These are phyloP conservation scores for Olyra latifolia DNA, from an alignment of 176 grass and related monocot species.

Conservation along the genomic window DNA sequence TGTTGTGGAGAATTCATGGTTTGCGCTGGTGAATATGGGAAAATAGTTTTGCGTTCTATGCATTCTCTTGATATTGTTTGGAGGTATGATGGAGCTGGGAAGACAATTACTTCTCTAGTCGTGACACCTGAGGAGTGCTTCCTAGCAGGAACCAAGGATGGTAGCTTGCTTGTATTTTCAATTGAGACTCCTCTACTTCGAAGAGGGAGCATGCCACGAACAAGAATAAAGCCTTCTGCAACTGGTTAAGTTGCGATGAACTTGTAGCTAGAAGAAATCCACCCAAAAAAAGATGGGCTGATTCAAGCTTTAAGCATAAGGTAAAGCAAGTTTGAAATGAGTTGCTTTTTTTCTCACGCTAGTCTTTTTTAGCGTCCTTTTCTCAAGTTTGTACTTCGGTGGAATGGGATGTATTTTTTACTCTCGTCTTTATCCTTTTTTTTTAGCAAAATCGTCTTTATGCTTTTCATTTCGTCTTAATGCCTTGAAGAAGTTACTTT, in stretches of 20 bases:
- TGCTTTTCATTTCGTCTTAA: background rate
- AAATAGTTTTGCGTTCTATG: conserved; percentile 82
- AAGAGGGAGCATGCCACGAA: conserved; percentile 50
- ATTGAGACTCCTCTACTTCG: conserved; percentile 75
- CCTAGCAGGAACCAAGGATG: conserved; percentile 89
- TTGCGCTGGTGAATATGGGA: conserved; percentile 77
- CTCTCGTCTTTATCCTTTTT: too few species aligned
- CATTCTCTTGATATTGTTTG: conserved; percentile 86
- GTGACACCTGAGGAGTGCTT: conserved; percentile 94
- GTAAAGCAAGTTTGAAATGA: conserved; percentile 13
- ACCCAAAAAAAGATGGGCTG: background rate
- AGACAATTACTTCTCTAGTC: conserved; percentile 75
- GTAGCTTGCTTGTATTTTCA: conserved; percentile 80
- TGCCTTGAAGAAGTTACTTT: background rate
- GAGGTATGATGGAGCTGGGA: conserved; percentile 77
- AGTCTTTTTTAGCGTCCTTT: background rate
- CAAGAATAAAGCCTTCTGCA: conserved; percentile 41
- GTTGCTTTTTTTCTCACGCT: background rate
- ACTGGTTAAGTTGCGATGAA: conserved; percentile 29
- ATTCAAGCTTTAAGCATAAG: conserved; percentile 23
- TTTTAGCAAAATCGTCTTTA: too few species aligned
- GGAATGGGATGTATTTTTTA: background rate
- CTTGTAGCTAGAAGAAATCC: conserved; percentile 10
- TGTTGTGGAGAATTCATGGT: conserved; percentile 87
- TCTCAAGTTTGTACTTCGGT: conserved; percentile 2